Base-by-base conservation (phyloP, 1,284 basidiomycete species). In the Puccinia coronata region DNA sequence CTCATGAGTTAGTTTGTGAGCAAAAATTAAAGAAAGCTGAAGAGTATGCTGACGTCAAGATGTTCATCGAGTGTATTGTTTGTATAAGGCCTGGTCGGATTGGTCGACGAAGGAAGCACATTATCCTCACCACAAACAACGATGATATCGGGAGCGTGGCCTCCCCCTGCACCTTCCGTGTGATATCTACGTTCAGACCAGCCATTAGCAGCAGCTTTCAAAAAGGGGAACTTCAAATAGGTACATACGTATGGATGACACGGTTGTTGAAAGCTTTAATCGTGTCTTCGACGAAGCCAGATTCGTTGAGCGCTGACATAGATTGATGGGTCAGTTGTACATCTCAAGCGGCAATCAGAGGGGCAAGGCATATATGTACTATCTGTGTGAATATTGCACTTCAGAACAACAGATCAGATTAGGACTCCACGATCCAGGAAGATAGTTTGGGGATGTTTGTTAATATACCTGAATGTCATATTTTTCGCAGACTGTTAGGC, bases 81-180 rank as follows among this genome's bases (percentile, higher is more conserved):
- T 4, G 94, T 90, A 85, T 92, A 99, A 0, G 97, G 97, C 59
- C 96, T 89, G 0, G 97, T 99, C 1, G 97, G 97, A 86, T 97
- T 99, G 4, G 97, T 99, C 5, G 96, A 98, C 11, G 93, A 95
- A 0, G 97, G 97, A n/a, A 99, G 88, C 1, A 99, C 95, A 82
- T 99, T 97, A 2, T 91, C 87, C 47, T 92, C 90, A 55, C 93
- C 94, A 83, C 95, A 96, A 31, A 98, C 96, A 20, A 94, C 92
- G 85, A 99, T 97, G 86, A 99, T 98, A 85, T 99, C 97, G 0
- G 97, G 97, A 2, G 96, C 96, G 86, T 98, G 96, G 2, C 97
- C 96, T 34, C 96, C 96, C 91, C 93, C 94, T 71, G 95, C 95
- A 61, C 95, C 95, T 88, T 97, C 95, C 0, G 91, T 95, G 85